These are phyloP conservation scores for Globisporangium solare DNA, from an alignment of 352 stramenopile genomes.

Conservation along the genomic window DNA sequence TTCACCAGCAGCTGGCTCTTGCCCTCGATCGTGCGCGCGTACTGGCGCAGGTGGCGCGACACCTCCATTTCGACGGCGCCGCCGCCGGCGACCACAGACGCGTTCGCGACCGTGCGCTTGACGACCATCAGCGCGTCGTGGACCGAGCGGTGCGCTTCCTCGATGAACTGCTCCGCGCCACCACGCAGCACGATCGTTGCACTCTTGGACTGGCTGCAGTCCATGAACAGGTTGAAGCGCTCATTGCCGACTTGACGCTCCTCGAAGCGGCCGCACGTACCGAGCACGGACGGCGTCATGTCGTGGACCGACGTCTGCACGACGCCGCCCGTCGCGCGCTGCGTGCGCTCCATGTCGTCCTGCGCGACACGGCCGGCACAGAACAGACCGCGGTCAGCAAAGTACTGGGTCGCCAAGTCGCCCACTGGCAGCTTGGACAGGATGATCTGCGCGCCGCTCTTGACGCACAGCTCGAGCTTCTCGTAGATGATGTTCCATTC, in stretches of 20 bases:
- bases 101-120: slow-evolving; percentile 93
- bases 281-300: slow-evolving; percentile 89
- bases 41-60: slow-evolving; percentile 87
- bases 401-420: slow-evolving; percentile 99
- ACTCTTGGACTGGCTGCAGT: slow-evolving; percentile 93
- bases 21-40: slow-evolving; percentile 94
- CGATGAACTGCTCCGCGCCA: slow-evolving; percentile 98
- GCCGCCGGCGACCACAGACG: slow-evolving; percentile 88
- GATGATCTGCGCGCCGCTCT: slow-evolving; percentile 96
- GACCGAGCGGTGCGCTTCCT: slow-evolving; percentile 96
- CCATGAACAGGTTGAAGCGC: slow-evolving; percentile 98
- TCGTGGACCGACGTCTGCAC: slow-evolving; percentile 94
- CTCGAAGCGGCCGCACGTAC: slow-evolving; percentile 95
- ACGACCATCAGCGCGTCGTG: slow-evolving; percentile 99
- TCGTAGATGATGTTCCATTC: slow-evolving; percentile 99
- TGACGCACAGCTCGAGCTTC: slow-evolving; percentile 92
- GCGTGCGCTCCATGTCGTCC: slow-evolving; percentile 96
- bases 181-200: slow-evolving; percentile 97
- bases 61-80: slow-evolving; percentile 93
- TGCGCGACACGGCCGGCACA: slow-evolving; percentile 96
- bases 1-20: slow-evolving; percentile 97
- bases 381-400: slow-evolving; percentile 97
- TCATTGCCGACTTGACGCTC: slow-evolving; percentile 97
- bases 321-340: slow-evolving; percentile 92
- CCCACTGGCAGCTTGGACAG: slow-evolving; percentile 95